phyloP scores from a whole-genome alignment of 805 yeast species.

The Cyberlindnera suaveolens region DNA sequence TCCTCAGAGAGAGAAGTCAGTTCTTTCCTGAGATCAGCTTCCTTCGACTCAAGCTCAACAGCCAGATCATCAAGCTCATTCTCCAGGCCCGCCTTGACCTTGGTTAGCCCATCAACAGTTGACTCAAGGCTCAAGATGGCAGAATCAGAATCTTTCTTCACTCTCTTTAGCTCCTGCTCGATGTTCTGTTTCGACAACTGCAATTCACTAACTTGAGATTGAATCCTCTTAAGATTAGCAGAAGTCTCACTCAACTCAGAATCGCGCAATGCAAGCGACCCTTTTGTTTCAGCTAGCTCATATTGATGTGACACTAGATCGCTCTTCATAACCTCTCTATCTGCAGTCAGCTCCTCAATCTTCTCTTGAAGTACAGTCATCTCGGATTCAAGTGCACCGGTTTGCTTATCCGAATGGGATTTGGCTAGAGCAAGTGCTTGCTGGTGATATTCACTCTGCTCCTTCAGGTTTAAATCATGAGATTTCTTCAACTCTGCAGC shows the following conservation, averaged over 20 bases:
- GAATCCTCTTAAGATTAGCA: no score
- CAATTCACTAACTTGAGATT: no score
- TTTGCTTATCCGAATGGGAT: background rate
- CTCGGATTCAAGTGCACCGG: background rate
- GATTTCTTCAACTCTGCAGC: slow-evolving; percentile 1
- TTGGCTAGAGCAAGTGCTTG: background rate
- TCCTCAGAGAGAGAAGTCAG: slow-evolving; percentile 21
- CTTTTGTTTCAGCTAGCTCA: no score
- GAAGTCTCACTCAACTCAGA: no score
- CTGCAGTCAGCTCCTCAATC: background rate
- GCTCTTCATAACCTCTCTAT: no score
- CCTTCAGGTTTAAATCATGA: slow-evolving; percentile 1
- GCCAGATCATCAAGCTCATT: slow-evolving; percentile 22
- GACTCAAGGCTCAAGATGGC: slow-evolving; percentile 2
- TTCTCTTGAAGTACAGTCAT: background rate
- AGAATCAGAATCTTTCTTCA: background rate
- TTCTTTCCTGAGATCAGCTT: slow-evolving; percentile 22
- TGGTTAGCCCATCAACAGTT: slow-evolving; percentile 3
- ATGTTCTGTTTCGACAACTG: background rate
- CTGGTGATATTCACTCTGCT: background rate
- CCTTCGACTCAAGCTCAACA: slow-evolving; percentile 24
- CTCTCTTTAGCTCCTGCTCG: slow-evolving; percentile 2
- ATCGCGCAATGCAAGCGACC: no score
- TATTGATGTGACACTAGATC: no score
- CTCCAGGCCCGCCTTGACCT: slow-evolving; percentile 9